These are phyloP conservation scores for Reutealis trisperma DNA, from an alignment of 345 rosid genomes.

Conservation along the genomic window DNA sequence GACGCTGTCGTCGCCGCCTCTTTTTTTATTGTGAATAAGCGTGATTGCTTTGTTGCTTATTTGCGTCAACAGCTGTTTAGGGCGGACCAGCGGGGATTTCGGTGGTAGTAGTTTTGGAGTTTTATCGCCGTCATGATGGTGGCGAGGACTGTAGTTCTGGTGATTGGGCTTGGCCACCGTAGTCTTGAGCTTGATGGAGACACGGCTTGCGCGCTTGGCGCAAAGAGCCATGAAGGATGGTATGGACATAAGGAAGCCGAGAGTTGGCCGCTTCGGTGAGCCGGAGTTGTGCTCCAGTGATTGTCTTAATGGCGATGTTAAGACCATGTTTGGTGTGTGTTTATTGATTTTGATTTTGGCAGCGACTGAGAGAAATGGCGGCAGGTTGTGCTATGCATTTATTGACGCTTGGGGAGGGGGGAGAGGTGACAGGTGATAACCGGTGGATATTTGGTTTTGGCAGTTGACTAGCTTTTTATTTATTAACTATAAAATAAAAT, in stretches of 20 bases:
- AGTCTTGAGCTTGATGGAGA: conserved; percentile 48
- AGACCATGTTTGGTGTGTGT: conserved; percentile 27
- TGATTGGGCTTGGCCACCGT: conserved; percentile 7
- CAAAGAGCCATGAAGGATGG: conserved; percentile 47
- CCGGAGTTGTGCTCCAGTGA: conserved; percentile 8
- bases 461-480: conserved; percentile 17
- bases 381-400: background rate
- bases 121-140: background rate
- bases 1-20: conserved; percentile 18
- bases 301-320: conserved; percentile 13
- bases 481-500: no score
- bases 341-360: background rate
- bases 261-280: conserved; percentile 37
- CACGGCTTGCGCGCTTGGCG: conserved; percentile 54
- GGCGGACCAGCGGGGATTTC: conserved; percentile 32
- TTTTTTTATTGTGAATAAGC: conserved; percentile 35
- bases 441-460: conserved; percentile 22
- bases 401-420: background rate
- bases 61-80: conserved; percentile 20
- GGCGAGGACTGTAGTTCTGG: background rate
- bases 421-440: conserved; percentile 24
- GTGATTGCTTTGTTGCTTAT: conserved; percentile 36
- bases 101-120: conserved; percentile 5
- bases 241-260: conserved; percentile 43
- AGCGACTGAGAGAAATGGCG: background rate